Percentiles rank a stretch among this genome's conserved stretches.
phyloP scores from a whole-genome alignment of 495 filamentous ascomycete species.

The Neurospora sp. region DNA sequence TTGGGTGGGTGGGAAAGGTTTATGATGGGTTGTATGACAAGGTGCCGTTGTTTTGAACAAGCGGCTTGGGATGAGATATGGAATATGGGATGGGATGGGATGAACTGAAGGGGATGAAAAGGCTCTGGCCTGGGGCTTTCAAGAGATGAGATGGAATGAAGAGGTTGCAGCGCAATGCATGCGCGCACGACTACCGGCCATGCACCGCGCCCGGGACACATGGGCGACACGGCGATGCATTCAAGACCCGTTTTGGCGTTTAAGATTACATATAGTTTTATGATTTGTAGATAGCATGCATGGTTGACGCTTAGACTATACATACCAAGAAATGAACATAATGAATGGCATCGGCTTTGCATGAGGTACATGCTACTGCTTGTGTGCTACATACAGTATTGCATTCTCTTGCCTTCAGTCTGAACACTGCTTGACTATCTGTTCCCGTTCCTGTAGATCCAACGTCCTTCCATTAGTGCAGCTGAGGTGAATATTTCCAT shows the following conservation, averaged over 20 bases:
- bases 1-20: constrained; percentile 68
- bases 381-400: not conserved
- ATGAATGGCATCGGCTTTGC: not conserved
- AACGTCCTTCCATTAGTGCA: not conserved
- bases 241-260: not conserved
- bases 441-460: not conserved
- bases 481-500: too few relatives aligned
- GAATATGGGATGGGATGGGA: not conserved
- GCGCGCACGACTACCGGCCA: not conserved
- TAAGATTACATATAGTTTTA: not conserved
- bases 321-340: not conserved
- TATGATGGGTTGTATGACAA: constrained; percentile 53
- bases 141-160: not conserved
- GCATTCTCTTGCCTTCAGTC: not conserved
- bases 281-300: not conserved
- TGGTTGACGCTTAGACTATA: not conserved
- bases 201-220: not conserved
- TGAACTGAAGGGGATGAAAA: not conserved
- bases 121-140: not conserved
- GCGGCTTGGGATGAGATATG: not conserved
- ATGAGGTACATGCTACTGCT: not conserved
- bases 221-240: not conserved
- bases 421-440: not conserved
- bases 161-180: not conserved
- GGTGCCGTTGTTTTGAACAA: constrained; percentile 17